Base-by-base conservation (phyloP, 108 stramenopile species). In the Fistulifera pelliculosa region DNA sequence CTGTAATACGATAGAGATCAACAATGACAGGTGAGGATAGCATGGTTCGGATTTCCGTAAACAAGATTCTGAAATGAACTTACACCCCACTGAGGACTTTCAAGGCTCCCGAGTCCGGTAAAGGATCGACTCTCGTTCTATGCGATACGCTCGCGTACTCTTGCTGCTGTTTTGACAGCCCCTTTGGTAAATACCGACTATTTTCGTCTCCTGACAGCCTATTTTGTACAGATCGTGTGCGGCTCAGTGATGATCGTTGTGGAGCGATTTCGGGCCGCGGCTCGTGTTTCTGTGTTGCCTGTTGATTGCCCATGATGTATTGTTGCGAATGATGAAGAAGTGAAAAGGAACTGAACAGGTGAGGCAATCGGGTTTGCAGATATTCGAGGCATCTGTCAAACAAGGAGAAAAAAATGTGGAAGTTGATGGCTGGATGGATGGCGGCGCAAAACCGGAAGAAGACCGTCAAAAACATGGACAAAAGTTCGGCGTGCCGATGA, bases 41-140 rank as follows among this genome's bases (percentile, higher is more conserved):
- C 31, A 35, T 35, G 31, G 31, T 35, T 35, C 31, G 31, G 31
- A 6, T 35, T 8, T 35, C 8, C 8, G 8, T 3, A 3, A 35
- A 35, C 8, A 8, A 3, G 8, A 35, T 35, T 35, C 31, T 35
- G 3, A 35, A 35, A 35, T n/a, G 31, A 35, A 35, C 31, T 35
- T 35, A 35, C 31, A 35, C 87, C 87, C 62, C 81, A 85, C 49
- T 87, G 79, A 21, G 86, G 86, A 59, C 69, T 71, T 16, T 75
- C 42, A 0, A 28, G 14, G 44, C 44, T 45, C 19, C 44, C 16
- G 44, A 4, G 7, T 17, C 16, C 6, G 19, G 7, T 45, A 21
- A 17, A 5, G 44, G 44, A 6, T 45, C 44, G 11, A 45, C 21
- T n/a, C 38, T 49, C 18, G 52, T 18, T 22, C 41, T 13, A 24